Evolutionary conservation across 257 asterid species (phyloP), one percentile per base, ranked within the genome.

Genomic region (Nicotiana undulata): DNA sequence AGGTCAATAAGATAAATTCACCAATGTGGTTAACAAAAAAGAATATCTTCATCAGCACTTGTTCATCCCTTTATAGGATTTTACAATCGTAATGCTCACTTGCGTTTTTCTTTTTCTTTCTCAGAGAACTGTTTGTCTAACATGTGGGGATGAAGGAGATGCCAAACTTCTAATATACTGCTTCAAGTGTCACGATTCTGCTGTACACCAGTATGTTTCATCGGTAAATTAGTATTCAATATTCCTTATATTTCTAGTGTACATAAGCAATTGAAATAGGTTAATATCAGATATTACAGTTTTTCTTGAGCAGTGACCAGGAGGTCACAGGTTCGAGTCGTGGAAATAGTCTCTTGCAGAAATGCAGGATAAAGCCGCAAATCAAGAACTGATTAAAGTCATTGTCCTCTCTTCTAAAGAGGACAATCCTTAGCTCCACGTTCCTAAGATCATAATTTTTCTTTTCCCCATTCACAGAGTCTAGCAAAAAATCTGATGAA

Each of bases 141-240:
- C 79, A 26, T 74, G 79, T 49, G 79, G 79, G 61, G 79, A 49
- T 74, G 59, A 49, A 74, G 79, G 79, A 74, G 78, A 74, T 49
- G 22, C 10, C 61, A 74, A 74, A 61, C 78, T 74, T 74, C 61
- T 74, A 24, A 51, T 74, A 9, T 46, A 74, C 61, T 74, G 78
- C 78, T 74, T 29, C 16, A 5, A 49, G 13, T 74, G 79, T 74
- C 61, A 20, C 4, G 44, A 74, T 49, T 74, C 79, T 2, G 5
- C 61, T 7, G 79, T 49, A 49, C 79, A 49, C 61, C 79, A 4
- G 79, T 74, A 74, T 22, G 79, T 46, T 49, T 74, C 44, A 49
- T 49, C 61, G 1, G 15, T 46, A 24, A 24, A 32, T 72, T 68
- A 1, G 12, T 72, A 13, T 72, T n/a, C 59, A 22, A 22, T 22